Evolutionary conservation across 371 early-diverging fungal genomes (phyloP).

Genomic region (Haplosporangium sp.): DNA sequence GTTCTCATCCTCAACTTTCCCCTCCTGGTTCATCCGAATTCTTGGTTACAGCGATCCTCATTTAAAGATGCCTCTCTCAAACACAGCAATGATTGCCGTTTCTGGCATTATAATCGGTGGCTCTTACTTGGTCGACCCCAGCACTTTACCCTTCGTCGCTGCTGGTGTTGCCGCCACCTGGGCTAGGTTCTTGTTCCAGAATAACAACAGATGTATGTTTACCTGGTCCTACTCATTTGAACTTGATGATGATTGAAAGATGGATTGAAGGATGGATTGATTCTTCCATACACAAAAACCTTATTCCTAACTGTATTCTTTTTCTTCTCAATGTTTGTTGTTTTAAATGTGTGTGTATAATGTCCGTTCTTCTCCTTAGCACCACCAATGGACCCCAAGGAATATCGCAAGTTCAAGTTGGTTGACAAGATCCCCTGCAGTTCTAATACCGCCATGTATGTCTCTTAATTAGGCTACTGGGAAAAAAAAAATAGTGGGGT

Average conservation of each 20-base stretch:
- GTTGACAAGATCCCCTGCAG: conserved; percentile 80
- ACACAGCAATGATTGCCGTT: conserved; percentile 34
- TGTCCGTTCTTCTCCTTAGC: conserved; percentile 6
- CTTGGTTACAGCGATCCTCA: no score
- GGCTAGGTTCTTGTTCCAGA: conserved; percentile 33
- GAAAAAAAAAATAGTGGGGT: not conserved
- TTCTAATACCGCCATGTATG: conserved; percentile 90
- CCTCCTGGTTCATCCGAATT: not conserved
- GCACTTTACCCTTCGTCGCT: conserved; percentile 30
- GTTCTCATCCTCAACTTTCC: not conserved
- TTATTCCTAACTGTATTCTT: not conserved
- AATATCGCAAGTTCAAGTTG: conserved; percentile 86
- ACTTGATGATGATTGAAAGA: not conserved
- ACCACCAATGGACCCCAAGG: conserved; percentile 71
- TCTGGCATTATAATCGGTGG: conserved; percentile 42
- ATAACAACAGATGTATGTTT: conserved; percentile 23
- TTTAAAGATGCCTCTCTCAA: conserved; percentile 39
- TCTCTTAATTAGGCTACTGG: not conserved
- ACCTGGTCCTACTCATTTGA: not conserved
- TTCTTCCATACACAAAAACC: not conserved
- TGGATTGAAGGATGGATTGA: not conserved
- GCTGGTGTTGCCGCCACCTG: conserved; percentile 53
- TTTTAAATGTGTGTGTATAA: not conserved
- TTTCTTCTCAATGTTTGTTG: not conserved
- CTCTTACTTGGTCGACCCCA: conserved; percentile 40